Evolutionary conservation across 176 grass and related monocot genomes (phyloP).

Genomic region (Ananas comosus): DNA sequence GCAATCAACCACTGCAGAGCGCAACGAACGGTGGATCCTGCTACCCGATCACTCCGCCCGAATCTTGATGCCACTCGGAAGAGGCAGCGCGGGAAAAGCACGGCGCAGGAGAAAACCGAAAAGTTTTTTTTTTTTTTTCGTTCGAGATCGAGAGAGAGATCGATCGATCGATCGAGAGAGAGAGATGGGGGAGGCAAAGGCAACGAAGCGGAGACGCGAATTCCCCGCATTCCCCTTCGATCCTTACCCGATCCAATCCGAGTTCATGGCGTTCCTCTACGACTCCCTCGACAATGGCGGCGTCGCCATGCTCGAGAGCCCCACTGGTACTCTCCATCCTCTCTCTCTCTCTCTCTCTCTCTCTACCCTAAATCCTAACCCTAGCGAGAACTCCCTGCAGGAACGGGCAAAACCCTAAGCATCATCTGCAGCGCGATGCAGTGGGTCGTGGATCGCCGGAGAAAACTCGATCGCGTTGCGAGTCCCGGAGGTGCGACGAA

Average conservation of each 20-base stretch:
- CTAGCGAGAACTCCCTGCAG: constrained; percentile 8
- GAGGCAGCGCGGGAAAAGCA: constrained; percentile 17
- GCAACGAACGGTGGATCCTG: not conserved
- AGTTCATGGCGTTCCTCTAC: constrained; percentile 92
- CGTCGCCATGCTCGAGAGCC: constrained; percentile 85
- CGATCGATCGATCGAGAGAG: constrained; percentile 3
- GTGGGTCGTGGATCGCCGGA: constrained; percentile 62
- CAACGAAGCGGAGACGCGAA: constrained; percentile 29
- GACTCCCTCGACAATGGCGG: constrained; percentile 46
- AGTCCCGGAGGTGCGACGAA: not conserved
- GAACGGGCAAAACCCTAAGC: constrained; percentile 93
- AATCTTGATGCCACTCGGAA: constrained; percentile 14
- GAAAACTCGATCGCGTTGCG: not conserved
- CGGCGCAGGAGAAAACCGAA: not conserved
- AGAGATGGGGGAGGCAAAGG: not conserved
- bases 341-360: not conserved
- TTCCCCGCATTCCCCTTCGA: constrained; percentile 84
- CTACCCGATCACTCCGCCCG: not conserved
- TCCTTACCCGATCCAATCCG: constrained; percentile 73
- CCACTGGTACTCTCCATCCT: constrained; percentile 43
- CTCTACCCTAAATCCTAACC: not conserved
- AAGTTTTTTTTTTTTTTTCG: not conserved
- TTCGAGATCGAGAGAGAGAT: constrained; percentile 7
- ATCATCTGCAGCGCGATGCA: constrained; percentile 86
- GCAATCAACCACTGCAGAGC: too few relatives aligned